Evolutionary conservation across 768 basidiomycete species (phyloP).

Genomic region (Coprinopsis sp.): DNA sequence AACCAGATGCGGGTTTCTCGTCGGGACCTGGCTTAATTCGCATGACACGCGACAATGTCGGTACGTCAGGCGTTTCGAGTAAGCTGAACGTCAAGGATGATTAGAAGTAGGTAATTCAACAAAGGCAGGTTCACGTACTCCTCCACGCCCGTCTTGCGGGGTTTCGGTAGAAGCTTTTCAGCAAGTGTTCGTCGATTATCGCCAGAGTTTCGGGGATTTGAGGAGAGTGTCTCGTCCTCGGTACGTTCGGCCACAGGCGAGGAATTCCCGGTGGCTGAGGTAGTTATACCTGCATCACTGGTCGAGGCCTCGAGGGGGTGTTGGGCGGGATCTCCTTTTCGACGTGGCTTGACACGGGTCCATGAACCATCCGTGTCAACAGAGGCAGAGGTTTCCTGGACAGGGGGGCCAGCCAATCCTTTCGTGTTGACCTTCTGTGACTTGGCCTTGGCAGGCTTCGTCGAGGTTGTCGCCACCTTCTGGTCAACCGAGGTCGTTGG

Average conservation of each 20-base stretch:
- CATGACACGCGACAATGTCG: conserved; percentile 57
- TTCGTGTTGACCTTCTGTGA: conserved; percentile 9
- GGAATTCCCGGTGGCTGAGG: conserved; percentile 36
- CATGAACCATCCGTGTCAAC: conserved; percentile 59
- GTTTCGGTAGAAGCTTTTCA: conserved; percentile 61
- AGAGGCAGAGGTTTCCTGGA: conserved; percentile 31
- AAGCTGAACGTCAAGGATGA: conserved; percentile 40
- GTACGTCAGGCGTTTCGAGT: conserved; percentile 57
- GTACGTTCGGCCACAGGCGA: conserved; percentile 33
- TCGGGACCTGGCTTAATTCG: conserved; percentile 56
- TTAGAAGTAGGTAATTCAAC: not conserved
- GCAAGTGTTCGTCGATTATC: conserved; percentile 44
- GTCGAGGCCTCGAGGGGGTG: conserved; percentile 8
- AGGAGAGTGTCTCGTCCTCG: conserved; percentile 17
- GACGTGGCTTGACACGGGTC: conserved; percentile 64
- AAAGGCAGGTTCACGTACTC: conserved; percentile 35
- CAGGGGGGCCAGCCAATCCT: conserved; percentile 15
- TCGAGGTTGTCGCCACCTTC: not conserved
- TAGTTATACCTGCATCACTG: conserved; percentile 50
- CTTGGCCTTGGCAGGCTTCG: conserved; percentile 8
- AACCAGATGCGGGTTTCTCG: conserved; percentile 58
- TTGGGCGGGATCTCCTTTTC: conserved; percentile 18
- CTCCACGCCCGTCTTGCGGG: conserved; percentile 61
- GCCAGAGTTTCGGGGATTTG: conserved; percentile 20
- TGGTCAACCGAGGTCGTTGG: conserved; percentile 7